Base-by-base conservation (phyloP, 75 land plant species). In the Larix kaempferi region DNA sequence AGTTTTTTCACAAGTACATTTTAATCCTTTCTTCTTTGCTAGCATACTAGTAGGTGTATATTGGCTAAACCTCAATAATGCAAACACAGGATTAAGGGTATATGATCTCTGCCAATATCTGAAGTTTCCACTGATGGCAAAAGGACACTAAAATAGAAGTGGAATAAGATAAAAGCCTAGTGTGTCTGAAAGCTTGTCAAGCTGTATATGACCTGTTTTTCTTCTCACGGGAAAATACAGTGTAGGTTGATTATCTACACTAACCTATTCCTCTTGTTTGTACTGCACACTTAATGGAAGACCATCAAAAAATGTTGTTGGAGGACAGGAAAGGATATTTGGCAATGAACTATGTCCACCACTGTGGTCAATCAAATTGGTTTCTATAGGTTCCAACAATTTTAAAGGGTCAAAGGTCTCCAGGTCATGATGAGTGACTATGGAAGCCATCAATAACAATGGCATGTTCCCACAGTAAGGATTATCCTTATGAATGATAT, bases 371-470 rank as follows among this genome's bases (percentile, higher is more conserved):
- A 5, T 5, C 7, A 17, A 35, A 37, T 33, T 72, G 3, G 15
- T 52, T 72, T 22, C 37, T n/a, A 39, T 22, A 72, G 74, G 56
- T 52, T 44, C 56, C 74, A 25, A n/a, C 10, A 22, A 19, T 22
- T 72, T 44, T 25, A 41, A 41, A 72, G 29, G 4, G 22, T 8
- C 74, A 72, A 52, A 72, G 56, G 23, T 19, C 66, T 76, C 72
- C 74, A 37, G 29, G 16, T 72, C 44, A 44, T 85, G 74, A 63
- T 85, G 84, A 15, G 87, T 78, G 39, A 82, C 84, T 16, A 78
- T 63, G 54, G 84, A 78, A 54, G 84, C 78, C 71, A 85, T 22
- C 23, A 83, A 64, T 16, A 85, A 61, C 15, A 75, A 54, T 13
- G 87, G 79, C n/a, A 82, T 75, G 15, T 58, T 82, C 57, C 87